Base-by-base conservation (phyloP, 192 early-diverging fungal species). In the Coemansia sp. region DNA sequence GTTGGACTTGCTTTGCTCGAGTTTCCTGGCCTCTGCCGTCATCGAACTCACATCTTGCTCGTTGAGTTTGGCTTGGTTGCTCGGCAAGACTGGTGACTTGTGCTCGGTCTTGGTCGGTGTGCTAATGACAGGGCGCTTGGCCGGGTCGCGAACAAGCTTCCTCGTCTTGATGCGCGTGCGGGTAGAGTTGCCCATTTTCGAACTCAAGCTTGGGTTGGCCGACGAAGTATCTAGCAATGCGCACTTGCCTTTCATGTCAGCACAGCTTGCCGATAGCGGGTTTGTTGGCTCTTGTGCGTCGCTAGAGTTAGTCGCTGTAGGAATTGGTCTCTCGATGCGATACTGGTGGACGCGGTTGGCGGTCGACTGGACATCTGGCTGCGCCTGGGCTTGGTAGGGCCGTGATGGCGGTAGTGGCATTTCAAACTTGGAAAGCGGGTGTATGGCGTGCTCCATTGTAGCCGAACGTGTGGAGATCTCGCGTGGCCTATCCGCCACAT, bases 181-280 rank as follows among this genome's bases (percentile, higher is more conserved):
- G 6, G 42, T 58, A 17, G 58, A 48, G 56, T 8, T 41, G 19
- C 42, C 27, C 39, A 17, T 20, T 9, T 41, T 63, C 22, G 62
- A 38, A 7, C 20, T 51, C 22, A 75, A 62, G 11, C 69, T 65
- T 3, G 79, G 80, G 44, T 82, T 82, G 12, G 75, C 80, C n/a
- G 75, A 67, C 15, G 62, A 76, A 5, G 80, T 82, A 24, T 82
- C 80, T 6, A 82, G 71, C 58, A 82, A 32, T 9, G 56, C 51
- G 38, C 53, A 48, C 62, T 69, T 44, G 41, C 39, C 55, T 32
- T 51, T 55, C 4, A 42, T 38, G 15, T 62, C 61, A 15, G 31
- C 15, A 32, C 50, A 22, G 31, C 24, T 39, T 13, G 22, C 20
- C 4, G 56, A 44, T 9, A 46, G 53, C 11, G 24, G 20, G 4